Evolutionary conservation across 2,329 filamentous ascomycete genomes (phyloP), one percentile per base, ranked within the genome.

Genomic region (Diaporthe destruens): DNA sequence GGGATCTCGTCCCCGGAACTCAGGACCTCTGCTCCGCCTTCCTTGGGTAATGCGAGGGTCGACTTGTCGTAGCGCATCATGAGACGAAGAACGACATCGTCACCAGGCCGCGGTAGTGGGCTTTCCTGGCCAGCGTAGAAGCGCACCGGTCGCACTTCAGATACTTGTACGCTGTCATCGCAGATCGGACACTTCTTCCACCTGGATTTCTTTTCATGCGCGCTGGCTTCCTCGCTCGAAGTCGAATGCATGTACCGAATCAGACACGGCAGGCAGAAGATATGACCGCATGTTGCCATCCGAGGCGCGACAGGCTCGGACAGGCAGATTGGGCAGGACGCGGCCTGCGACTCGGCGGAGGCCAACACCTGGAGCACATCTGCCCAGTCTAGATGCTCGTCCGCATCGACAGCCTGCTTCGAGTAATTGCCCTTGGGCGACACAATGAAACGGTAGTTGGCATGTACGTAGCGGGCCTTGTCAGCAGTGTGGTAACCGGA

Each of bases 131-230:
- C 96, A 51, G 90, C 89, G 78, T 98, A 98, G 88, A 96, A 98
- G 63, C 95, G 90, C 29, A 98, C 95, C 1, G 96, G 95, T 63
- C 94, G 88, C 29, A 93, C 94, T 75, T 99, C 96, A 11, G 94
- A 92, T n/a, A 95, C 88, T 80, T 96, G 97, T n/a, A 99, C 90
- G 61, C 89, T 91, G 81, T 99, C 96, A 84, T 94, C 96, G 81
- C 96, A 99, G 44, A 99, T 95, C 0, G 96, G 96, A 77, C 96
- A 99, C 80, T 97, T 98, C 84, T 97, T 97, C 89, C 94, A 98
- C 70, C 93, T 91, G 12, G 89, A 85, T 72, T 87, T 88, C 11
- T 79, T 79, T 67, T 76, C 76, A n/a, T 74, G 54, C 3, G 56
- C 70, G n/a, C 65, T 84, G 83, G 44, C 92, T n/a, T 93, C 92